Evolutionary conservation across 2,329 filamentous ascomycete species (phyloP), one percentile per base, ranked within the genome.

Genomic region (Peltaster fructicola): DNA sequence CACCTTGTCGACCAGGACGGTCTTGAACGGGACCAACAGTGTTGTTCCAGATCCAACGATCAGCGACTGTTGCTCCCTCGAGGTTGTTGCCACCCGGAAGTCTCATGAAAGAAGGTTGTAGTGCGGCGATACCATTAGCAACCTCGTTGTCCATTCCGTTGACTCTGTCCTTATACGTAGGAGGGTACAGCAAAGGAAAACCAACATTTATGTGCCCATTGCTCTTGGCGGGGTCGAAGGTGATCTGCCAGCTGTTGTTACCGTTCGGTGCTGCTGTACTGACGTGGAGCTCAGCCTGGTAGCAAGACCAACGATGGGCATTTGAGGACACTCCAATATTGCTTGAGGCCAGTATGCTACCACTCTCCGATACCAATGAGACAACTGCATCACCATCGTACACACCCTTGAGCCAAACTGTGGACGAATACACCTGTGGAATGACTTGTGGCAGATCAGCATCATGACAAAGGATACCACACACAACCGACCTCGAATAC

Each of bases 71-170:
- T 9, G 43, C 31, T 8, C 56, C 57, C 32, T 61, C 57, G 8
- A 60, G 36, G 41, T 61, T 63, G 39, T 63, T 63, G 14, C 60
- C 60, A 13, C 60, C 59, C 2, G 60, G 60, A 32, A 63, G 62
- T 2, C 59, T 53, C 6, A 63, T 47, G 39, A n/a, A 29, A 14
- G 23, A 25, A 18, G 57, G 48, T 22, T 51, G 51, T 31, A 57
- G 41, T 20, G 47, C 52, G 15, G 44, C 43, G 21, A 59, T 45
- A 9, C 53, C 52, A 31, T 65, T 49, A 23, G 57, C 59, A 21
- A 65, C 45, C 28, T 65, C 61, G 17, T 53, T 44, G 6, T 61
- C 50, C 20, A 64, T 41, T 10, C 62, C 62, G 36, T 66, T 65
- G 25, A 53, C 51, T 10, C 61, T 50, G 31, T 54, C 39, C 25